Base-by-base conservation (phyloP, 495 filamentous ascomycete species). In the Aspergillus asperescens region DNA sequence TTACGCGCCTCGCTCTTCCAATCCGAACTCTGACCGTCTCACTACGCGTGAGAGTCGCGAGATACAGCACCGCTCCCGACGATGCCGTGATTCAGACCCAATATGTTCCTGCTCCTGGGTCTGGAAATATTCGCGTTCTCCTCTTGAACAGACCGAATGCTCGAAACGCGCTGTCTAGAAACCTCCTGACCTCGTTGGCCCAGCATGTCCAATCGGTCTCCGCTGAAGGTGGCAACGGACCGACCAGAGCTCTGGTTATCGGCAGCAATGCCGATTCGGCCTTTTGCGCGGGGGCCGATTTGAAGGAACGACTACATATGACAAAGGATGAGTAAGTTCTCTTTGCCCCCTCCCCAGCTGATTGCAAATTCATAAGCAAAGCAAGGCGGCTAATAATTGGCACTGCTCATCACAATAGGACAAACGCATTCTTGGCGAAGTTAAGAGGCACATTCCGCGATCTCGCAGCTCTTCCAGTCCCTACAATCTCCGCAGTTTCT, bases 201-300 rank as follows among this genome's bases (percentile, higher is more conserved):
- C 67, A 78, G n/a, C 78, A 93, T 45, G 77, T 96, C 40, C 70
- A 81, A 45, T 75, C 77, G 28, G 78, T 96, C 23, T 77, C 83
- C 43, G 68, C 76, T 3, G 88, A 94, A 61, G 82, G 80, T 38
- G 81, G 81, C 32, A 71, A 70, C 7, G 78, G 81, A 8, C 67
- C 75, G 0, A 95, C 90, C 7, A 71, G 93, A 37, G 89, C 84
- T 0, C 59, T 98, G 58, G 80, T 97, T 16, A 53, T 97, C 2
- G 85, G 84, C 10, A 90, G 85, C 56, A 87, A 86, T 6, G 74
- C 85, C 15, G 89, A 96, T 35, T 73, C 78, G 2, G 82, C 81
- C 47, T 98, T 98, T 70, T 97, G 92, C 70, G 90, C 94, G 0
- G 93, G 93, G 25, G 93, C 93, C 1, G 92, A 98, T 58, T 67